Conservation (phyloP, 2,329 filamentous ascomycete genomes). For the Xylariales sp. region DNA sequence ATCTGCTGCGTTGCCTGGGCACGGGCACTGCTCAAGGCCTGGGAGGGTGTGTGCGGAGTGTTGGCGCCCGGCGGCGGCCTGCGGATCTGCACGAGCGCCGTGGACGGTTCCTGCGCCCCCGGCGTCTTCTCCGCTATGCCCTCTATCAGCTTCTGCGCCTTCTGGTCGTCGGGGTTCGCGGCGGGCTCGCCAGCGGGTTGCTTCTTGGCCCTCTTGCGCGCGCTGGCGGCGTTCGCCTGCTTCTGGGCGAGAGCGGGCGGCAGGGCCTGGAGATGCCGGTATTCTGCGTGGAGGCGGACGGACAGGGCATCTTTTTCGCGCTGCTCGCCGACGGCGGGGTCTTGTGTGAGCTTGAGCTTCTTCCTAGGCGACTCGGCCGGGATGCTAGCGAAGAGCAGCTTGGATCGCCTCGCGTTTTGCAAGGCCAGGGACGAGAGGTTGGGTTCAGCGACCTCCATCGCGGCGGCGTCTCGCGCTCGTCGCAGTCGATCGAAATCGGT, state of each 20-base stretch:
- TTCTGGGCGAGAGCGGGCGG: slow-evolving; percentile 52
- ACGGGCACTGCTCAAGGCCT: slow-evolving; percentile 49
- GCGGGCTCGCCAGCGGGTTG: slow-evolving; percentile 43
- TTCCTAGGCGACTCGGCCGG: slow-evolving; percentile 45
- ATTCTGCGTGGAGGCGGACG: slow-evolving; percentile 50
- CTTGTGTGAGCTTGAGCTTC: slow-evolving; percentile 44
- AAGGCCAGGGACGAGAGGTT: slow-evolving; percentile 47
- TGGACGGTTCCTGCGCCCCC: slow-evolving; percentile 41
- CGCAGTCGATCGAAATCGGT: not conserved
- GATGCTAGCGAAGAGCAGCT: slow-evolving; percentile 45
- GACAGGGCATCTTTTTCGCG: slow-evolving; percentile 48
- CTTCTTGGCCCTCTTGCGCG: slow-evolving; percentile 47
- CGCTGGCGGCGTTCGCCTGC: slow-evolving; percentile 49
- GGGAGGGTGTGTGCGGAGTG: slow-evolving; percentile 35
- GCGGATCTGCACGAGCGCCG: slow-evolving; percentile 53
- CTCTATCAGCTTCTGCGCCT: slow-evolving; percentile 75
- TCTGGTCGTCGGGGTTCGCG: slow-evolving; percentile 51
- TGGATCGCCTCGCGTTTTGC: slow-evolving; percentile 49
- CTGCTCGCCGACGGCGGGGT: slow-evolving; percentile 43
- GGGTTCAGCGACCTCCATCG: slow-evolving; percentile 45
- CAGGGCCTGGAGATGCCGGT: slow-evolving; percentile 46
- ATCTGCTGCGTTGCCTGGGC: slow-evolving; percentile 58
- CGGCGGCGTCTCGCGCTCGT: slow-evolving; percentile 26
- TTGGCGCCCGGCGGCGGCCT: slow-evolving; percentile 40
- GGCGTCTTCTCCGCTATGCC: slow-evolving; percentile 62